Conservation (phyloP, 225 moss, liverwort and hornwort species). For the Ulota crispa region DNA sequence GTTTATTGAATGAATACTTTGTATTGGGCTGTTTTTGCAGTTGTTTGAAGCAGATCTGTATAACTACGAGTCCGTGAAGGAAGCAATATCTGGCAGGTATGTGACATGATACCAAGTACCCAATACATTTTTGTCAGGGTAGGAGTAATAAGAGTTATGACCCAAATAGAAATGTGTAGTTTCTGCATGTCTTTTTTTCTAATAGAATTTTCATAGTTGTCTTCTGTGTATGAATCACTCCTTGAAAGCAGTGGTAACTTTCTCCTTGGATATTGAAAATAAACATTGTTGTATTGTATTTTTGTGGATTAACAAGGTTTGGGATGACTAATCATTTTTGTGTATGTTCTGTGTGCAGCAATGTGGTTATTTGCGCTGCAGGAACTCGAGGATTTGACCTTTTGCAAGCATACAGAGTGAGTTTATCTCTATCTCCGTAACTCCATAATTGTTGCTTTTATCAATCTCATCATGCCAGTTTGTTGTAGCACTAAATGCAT, state of each 20-base stretch:
- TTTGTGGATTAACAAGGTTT: too few species aligned
- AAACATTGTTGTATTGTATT: too few species aligned
- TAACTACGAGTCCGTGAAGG: slow-evolving; percentile 76
- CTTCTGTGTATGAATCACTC: background rate
- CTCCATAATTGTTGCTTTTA: too few species aligned
- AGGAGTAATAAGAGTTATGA: rapidly evolving
- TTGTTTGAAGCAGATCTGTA: slow-evolving; percentile 77
- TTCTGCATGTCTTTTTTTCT: too few species aligned
- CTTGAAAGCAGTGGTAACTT: too few species aligned
- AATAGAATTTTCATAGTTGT: background rate
- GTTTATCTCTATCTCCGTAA: background rate
- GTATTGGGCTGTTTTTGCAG: slow-evolving; percentile 31
- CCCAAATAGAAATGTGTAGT: too few species aligned
- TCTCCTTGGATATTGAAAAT: too few species aligned
- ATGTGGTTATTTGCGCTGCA: slow-evolving; percentile 78
- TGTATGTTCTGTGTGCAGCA: slow-evolving; percentile 34
- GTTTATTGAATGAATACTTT: too few species aligned
- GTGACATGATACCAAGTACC: background rate
- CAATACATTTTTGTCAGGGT: background rate
- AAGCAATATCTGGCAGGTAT: slow-evolving; percentile 74
- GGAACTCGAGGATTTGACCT: slow-evolving; percentile 83
- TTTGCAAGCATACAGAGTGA: slow-evolving; percentile 72
- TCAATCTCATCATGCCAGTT: too few species aligned
- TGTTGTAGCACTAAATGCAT: too few species aligned
- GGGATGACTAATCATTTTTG: background rate